phyloP scores from a whole-genome alignment of 2,329 filamentous ascomycete genomes.

The Xylariaceae sp. region DNA sequence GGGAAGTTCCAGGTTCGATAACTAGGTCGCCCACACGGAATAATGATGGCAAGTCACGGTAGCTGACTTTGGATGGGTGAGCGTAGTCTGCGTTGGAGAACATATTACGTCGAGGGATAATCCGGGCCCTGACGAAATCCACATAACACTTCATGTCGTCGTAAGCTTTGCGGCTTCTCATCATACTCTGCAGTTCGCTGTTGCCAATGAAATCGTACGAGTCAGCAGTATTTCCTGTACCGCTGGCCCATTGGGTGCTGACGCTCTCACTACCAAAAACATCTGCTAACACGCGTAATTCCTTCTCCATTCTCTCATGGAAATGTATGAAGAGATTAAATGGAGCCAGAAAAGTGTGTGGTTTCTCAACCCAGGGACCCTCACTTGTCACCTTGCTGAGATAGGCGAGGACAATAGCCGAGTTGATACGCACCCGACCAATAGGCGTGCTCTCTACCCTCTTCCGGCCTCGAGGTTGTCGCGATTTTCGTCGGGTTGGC shows the following conservation, averaged over 20 bases:
- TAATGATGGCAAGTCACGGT: constrained; percentile 26
- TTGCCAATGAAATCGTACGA: constrained; percentile 26
- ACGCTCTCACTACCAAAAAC: constrained; percentile 3
- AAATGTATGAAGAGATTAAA: constrained; percentile 29
- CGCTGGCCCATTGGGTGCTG: neutral
- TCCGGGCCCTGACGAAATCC: constrained; percentile 25
- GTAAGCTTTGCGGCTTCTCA: constrained; percentile 29
- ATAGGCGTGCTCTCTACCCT: constrained; percentile 18
- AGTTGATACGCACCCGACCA: constrained; percentile 29
- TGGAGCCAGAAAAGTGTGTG: constrained; percentile 27
- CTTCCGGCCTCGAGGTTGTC: constrained; percentile 24
- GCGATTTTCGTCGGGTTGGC: constrained; percentile 19
- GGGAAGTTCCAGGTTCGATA: constrained; percentile 21
- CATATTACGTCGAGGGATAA: constrained; percentile 27
- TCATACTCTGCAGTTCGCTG: constrained; percentile 23
- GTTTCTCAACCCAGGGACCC: constrained; percentile 26
- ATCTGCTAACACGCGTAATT: constrained; percentile 16
- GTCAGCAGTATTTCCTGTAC: neutral
- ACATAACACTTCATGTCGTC: constrained; percentile 30
- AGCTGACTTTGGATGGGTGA: constrained; percentile 19
- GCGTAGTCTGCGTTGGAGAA: constrained; percentile 17
- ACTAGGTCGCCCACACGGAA: constrained; percentile 27
- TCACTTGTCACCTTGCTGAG: constrained; percentile 31
- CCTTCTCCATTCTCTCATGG: constrained; percentile 27
- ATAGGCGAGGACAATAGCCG: constrained; percentile 28